phyloP scores from a whole-genome alignment of 2,329 filamentous ascomycete species.

The Penicillium sp. region DNA sequence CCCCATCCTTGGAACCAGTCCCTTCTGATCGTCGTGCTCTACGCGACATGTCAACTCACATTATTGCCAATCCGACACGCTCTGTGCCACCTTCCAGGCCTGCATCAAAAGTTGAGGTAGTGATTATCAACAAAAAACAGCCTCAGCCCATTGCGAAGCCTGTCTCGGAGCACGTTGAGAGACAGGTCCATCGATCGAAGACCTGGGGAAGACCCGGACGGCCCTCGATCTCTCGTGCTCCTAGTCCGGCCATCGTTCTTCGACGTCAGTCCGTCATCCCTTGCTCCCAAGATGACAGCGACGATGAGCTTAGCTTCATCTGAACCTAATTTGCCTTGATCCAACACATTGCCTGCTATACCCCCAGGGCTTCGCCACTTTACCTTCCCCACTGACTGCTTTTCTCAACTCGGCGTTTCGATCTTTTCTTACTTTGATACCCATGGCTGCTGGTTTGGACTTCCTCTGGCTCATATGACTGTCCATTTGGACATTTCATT shows the following conservation, averaged over 20 bases:
- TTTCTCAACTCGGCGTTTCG: not conserved
- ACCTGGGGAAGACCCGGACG: constrained; percentile 15
- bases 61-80: constrained; percentile 1
- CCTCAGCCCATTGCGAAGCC: not conserved
- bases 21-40: constrained; percentile 14
- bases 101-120: constrained; percentile 28
- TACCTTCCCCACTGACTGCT: not conserved
- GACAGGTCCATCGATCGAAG: constrained; percentile 15
- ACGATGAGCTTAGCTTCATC: constrained; percentile 42
- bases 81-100: not conserved
- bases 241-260: constrained; percentile 2
- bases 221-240: constrained; percentile 5
- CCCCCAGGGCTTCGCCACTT: not conserved
- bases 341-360: not conserved
- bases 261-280: constrained; percentile 22
- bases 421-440: not conserved
- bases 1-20: constrained; percentile 9
- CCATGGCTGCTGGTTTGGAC: not conserved
- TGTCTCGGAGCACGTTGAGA: constrained; percentile 12
- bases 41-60: constrained; percentile 18
- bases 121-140: constrained; percentile 30
- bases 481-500: not conserved
- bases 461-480: not conserved
- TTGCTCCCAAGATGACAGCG: constrained; percentile 32
- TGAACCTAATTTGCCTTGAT: constrained; percentile 9